Evolutionary conservation across 257 asterid genomes (phyloP).

Genomic region (Gentiana straminea): DNA sequence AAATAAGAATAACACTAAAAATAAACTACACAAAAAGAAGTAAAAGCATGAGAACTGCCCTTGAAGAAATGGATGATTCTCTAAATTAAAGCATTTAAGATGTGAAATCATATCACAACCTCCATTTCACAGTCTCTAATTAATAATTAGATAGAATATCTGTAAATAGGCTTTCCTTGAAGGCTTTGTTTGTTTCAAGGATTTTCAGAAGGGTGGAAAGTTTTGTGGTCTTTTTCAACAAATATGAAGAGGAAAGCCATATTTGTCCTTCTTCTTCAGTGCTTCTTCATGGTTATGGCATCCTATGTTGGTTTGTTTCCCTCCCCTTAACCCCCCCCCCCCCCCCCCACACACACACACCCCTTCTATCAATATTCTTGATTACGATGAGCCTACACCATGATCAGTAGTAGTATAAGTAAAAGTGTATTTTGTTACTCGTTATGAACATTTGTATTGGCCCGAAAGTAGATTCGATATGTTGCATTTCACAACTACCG

Average conservation of each 20-base stretch:
- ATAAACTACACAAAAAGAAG: slow-evolving; percentile 6
- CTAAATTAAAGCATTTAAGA: slow-evolving; percentile 9
- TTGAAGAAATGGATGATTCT: slow-evolving; percentile 35
- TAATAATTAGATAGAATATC: neutral
- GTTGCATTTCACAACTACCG: too few relatives aligned
- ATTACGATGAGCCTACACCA: too few relatives aligned
- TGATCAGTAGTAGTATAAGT: too few relatives aligned
- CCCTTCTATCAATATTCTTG: too few relatives aligned
- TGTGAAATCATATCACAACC: neutral
- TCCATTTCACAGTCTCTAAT: neutral
- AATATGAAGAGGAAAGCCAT: slow-evolving; percentile 16
- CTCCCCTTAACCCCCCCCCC: neutral
- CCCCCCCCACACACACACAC: too few relatives aligned
- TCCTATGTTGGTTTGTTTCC: slow-evolving; percentile 23
- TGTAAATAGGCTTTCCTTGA: neutral
- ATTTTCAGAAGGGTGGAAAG: slow-evolving; percentile 1
- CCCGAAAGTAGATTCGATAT: too few relatives aligned
- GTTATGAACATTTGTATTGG: too few relatives aligned
- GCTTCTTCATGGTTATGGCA: slow-evolving; percentile 14
- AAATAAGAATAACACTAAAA: neutral
- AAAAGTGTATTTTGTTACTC: too few relatives aligned
- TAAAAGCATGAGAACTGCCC: slow-evolving; percentile 18
- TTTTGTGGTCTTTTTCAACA: neutral
- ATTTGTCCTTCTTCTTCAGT: slow-evolving; percentile 7
- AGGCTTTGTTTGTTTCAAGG: neutral